Evolutionary conservation across 192 early-diverging fungal genomes (phyloP).

Genomic region (Linnemannia zychae): DNA sequence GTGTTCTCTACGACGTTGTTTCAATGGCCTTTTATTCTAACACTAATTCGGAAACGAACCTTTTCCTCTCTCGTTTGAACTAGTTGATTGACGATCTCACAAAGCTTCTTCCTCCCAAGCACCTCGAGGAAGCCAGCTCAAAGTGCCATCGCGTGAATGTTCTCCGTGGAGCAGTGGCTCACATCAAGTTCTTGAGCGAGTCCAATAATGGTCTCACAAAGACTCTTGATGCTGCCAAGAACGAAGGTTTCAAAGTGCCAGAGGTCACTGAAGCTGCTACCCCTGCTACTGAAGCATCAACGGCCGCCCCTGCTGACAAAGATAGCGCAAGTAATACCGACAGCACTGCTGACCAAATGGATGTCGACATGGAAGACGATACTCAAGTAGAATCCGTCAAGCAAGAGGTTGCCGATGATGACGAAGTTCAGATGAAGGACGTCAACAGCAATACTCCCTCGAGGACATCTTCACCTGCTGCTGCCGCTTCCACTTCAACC

Average conservation of each 20-base stretch:
- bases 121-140: conserved; percentile 52
- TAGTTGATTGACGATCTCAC: conserved; percentile 52
- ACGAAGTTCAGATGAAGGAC: conserved; percentile 2
- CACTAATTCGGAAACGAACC: neutral
- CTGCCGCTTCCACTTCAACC: neutral
- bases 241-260: conserved; percentile 8
- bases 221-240: conserved; percentile 22
- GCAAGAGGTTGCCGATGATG: conserved; percentile 17
- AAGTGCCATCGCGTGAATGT: conserved; percentile 57
- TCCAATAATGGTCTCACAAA: conserved; percentile 11
- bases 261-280: neutral
- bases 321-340: neutral
- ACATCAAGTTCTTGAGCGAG: conserved; percentile 51
- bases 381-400: neutral
- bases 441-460: neutral
- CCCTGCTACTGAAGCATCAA: neutral
- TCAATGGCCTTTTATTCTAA: neutral
- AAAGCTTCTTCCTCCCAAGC: conserved; percentile 42
- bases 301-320: neutral
- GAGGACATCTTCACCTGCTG: conserved; percentile 3
- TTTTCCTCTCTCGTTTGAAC: neutral
- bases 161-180: conserved; percentile 53
- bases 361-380: conserved; percentile 27
- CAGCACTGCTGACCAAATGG: conserved; percentile 22
- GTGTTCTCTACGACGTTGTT: neutral